Evolutionary conservation across 2,329 filamentous ascomycete species (phyloP), one percentile per base, ranked within the genome.

Genomic region (Epichloe coenophiala): DNA sequence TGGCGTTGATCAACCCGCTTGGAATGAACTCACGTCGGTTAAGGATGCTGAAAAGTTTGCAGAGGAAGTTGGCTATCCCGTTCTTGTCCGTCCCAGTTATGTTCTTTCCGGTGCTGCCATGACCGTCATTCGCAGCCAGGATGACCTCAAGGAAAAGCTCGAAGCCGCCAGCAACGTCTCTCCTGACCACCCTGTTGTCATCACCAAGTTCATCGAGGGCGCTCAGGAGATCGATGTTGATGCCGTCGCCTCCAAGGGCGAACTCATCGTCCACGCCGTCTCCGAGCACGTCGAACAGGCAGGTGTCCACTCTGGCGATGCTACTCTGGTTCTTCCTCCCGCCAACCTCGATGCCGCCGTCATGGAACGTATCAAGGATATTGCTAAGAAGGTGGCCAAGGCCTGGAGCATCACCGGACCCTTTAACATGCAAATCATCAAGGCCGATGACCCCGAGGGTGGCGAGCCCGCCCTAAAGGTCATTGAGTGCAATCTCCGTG

Each of bases 401-500:
- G 93, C 93, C 45, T 96, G 91, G 88, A 89, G 79, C 63, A 97
- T 97, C 68, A 97, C 89, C 19, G 93, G 93, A 50, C 93, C 93
- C 53, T 98, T 97, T 81, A 98, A 98, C 78, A 97, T 98, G 91
- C 93, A 98, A 67, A 95, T 98, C 70, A 97, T 98, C 78, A 95
- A 95, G 74, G 88, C 86, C 37, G 77, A 87, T 12, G 75, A 85
- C 61, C 80, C 84, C 35, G 82, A 87, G 53, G 86, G 86, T 52
- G 84, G 83, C 51, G 78, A 84, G 63, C 80, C 86, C 36, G 75
- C 79, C 31, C 80, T 97, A 57, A 96, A 96, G 77, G 91, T 97
- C 62, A 97, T 97, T 56, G 91, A 97, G 72, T 97, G 91, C 75
- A 97, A 97, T 70, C 82, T 97, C 55, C 91, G 91, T 67, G 93